Evolutionary conservation across 1,284 basidiomycete species (phyloP).

Genomic region (Mycena sp.): DNA sequence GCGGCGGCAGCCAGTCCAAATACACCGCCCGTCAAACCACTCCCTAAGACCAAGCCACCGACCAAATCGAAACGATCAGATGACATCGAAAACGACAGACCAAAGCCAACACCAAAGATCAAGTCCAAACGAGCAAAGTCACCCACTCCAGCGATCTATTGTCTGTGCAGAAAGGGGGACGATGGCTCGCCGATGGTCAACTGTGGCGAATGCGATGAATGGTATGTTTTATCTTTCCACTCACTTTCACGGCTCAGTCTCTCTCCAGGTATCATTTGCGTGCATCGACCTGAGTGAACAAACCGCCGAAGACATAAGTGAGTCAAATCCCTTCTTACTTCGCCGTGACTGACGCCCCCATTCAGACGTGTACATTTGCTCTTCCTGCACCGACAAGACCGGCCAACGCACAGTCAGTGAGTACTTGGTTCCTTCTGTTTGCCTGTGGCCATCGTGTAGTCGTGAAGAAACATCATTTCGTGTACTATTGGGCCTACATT

Average conservation of each 20-base stretch:
- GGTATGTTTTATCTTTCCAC: constrained; percentile 57
- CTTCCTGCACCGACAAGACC: constrained; percentile 69
- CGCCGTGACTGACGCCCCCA: constrained; percentile 40
- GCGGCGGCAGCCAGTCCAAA: constrained; percentile 33
- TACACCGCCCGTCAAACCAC: constrained; percentile 26
- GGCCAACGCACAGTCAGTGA: constrained; percentile 81
- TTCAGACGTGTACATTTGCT: constrained; percentile 76
- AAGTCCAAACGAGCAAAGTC: constrained; percentile 13
- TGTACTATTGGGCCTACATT: constrained; percentile 24
- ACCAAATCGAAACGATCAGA: constrained; percentile 13
- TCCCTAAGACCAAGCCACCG: neutral
- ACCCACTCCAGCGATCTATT: constrained; percentile 49
- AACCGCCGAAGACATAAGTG: constrained; percentile 80
- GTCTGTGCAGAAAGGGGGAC: constrained; percentile 69
- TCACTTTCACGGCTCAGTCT: neutral
- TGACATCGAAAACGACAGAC: constrained; percentile 21
- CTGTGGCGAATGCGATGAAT: constrained; percentile 77
- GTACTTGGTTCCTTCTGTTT: constrained; percentile 57
- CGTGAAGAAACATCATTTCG: constrained; percentile 20
- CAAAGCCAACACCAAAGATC: constrained; percentile 6
- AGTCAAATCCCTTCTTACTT: constrained; percentile 42
- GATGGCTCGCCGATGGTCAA: constrained; percentile 86
- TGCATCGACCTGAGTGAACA: constrained; percentile 69
- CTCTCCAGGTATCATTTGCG: constrained; percentile 72
- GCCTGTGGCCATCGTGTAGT: constrained; percentile 36